Base-by-base conservation (phyloP, 169 alveolate species). In the Plasmodium inui region DNA sequence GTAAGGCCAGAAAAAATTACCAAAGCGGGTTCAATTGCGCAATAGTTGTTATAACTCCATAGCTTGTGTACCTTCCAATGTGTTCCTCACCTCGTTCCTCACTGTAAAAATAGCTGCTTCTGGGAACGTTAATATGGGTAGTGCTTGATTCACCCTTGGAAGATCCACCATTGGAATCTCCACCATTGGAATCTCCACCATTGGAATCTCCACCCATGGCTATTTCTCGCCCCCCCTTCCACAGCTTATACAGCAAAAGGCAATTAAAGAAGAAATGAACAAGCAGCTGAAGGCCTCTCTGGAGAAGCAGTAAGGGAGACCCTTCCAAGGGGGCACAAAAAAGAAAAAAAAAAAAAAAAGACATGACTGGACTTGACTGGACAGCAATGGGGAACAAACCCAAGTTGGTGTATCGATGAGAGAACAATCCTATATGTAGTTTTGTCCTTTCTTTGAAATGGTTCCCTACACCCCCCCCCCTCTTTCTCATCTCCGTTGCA, bases 231-330 rank as follows among this genome's bases (percentile, higher is more conserved):
- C 55, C 32, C 22, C 39, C 34, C 1, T 28, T 74, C 26, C 67
- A 19, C 39, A 85, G 93, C 93, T 85, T n/a, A 85, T 85, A 50
- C 93, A 85, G 41, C 93, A 85, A 39, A 85, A 85, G 67, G 93
- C 93, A 32, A 85, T 85, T 37, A 85, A 85, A 26, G 93, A 85
- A 50, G 93, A 85, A 74, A 85, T 85, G 93, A 85, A 85, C 55
- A 85, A 85, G 32, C 84, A 85, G 44, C 76, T 85, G 30, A 85
- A 85, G 78, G 93, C 78, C 19, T 85, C 93, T 53, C 79, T 85
- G 79, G 93, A 85, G 79, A 85, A 76, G 70, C 93, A 85, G 93
- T 85, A 85, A 85, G 32, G 22, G 41, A 46, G 44, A 9, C 28
- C 70, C 32, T 32, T 46, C n/a, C 32, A 53, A 22, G 67, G 39